Evolutionary conservation across 352 stramenopile species (phyloP).

Genomic region (Phytophthora macrochlamydospora): DNA sequence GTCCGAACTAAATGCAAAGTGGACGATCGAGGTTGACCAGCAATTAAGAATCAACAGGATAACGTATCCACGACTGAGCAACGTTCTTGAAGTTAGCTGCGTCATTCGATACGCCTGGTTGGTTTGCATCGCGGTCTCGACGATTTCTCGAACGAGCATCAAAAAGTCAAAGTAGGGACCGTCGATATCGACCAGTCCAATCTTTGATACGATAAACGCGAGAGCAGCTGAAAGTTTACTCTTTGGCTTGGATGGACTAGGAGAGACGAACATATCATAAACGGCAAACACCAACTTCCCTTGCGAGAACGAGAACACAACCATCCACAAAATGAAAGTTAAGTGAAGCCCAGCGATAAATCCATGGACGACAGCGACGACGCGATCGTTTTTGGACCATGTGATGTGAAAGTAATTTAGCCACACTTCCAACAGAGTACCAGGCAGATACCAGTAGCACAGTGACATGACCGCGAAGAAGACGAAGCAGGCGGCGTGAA

Average conservation of each 20-base stretch:
- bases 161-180: constrained; percentile 26
- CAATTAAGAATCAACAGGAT: constrained; percentile 37
- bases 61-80: constrained; percentile 24
- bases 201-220: not conserved
- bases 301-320: constrained; percentile 12
- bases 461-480: not conserved
- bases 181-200: constrained; percentile 11
- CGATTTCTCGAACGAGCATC: constrained; percentile 21
- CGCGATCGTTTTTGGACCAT: constrained; percentile 3
- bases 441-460: constrained; percentile 1
- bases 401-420: constrained; percentile 8
- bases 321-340: constrained; percentile 13
- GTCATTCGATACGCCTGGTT: constrained; percentile 34
- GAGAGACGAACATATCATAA: constrained; percentile 3
- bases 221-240: not conserved
- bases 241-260: not conserved
- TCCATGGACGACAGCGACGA: constrained; percentile 7
- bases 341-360: constrained; percentile 11
- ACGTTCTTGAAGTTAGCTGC: constrained; percentile 19
- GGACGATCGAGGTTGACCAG: constrained; percentile 19
- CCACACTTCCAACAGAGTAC: constrained; percentile 2
- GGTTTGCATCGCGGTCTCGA: constrained; percentile 30
- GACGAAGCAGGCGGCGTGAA: not conserved
- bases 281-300: constrained; percentile 7
- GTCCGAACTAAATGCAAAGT: constrained; percentile 3